A percentile compares a stretch with the other conserved stretches of the same genome.
phyloP scores from a whole-genome alignment of 1,284 basidiomycete genomes.

The Fomitopsis betulina region DNA sequence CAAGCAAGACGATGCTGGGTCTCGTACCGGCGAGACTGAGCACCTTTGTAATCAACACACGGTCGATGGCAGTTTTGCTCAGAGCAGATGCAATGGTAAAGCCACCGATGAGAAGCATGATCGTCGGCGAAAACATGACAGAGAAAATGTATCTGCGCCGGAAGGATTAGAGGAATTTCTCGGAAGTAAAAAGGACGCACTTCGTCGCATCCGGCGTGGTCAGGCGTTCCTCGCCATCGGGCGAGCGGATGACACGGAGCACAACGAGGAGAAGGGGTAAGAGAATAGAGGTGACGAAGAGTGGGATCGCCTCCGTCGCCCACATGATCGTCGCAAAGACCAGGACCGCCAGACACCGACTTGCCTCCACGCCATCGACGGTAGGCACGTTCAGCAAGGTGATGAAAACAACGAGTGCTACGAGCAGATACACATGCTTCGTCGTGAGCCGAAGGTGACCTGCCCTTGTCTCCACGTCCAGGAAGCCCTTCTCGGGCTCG shows the following conservation, averaged over 20 bases:
- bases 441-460: conserved; percentile 62
- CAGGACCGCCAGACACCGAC: conserved; percentile 89
- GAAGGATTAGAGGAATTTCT: background rate
- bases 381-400: conserved; percentile 56
- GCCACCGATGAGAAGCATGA: conserved; percentile 96
- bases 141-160: conserved; percentile 65
- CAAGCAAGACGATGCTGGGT: conserved; percentile 84
- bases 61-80: conserved; percentile 97
- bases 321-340: conserved; percentile 92
- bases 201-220: conserved; percentile 76
- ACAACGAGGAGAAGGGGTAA: conserved; percentile 91
- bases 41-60: conserved; percentile 89
- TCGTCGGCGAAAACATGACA: conserved; percentile 86
- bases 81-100: conserved; percentile 97
- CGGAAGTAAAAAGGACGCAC: conserved; percentile 37
- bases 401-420: conserved; percentile 57
- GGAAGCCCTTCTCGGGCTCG: conserved; percentile 46
- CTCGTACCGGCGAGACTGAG: conserved; percentile 87
- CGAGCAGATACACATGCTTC: conserved; percentile 54
- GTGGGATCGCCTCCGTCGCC: conserved; percentile 96
- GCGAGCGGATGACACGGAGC: conserved; percentile 74
- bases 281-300: conserved; percentile 92
- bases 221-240: conserved; percentile 51
- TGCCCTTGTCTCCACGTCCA: conserved; percentile 55
- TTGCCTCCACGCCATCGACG: conserved; percentile 73